These are phyloP conservation scores for Cystobasidium slooffiae DNA, from an alignment of 1,284 basidiomycete genomes.

Conservation along the genomic window DNA sequence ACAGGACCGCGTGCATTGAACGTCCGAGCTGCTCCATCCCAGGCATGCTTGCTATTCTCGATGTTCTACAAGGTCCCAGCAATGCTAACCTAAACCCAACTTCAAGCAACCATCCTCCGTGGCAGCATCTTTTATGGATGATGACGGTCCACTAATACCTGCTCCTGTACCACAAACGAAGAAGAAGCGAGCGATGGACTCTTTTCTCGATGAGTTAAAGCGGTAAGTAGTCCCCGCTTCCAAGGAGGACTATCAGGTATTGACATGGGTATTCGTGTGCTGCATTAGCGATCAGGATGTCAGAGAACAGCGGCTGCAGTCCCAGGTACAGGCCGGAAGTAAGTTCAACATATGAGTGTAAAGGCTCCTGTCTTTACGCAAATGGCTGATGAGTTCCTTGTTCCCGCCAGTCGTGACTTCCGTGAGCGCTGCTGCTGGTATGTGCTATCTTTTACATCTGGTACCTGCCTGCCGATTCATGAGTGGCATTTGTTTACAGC, in stretches of 20 bases:
- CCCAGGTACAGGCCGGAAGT: conserved; percentile 65
- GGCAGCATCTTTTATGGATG: conserved; percentile 55
- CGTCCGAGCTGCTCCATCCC: conserved; percentile 16
- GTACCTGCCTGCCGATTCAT: not conserved
- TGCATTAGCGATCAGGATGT: conserved; percentile 78
- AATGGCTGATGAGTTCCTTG: not conserved
- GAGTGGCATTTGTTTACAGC: not conserved
- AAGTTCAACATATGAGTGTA: conserved; percentile 48
- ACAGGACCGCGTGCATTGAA: conserved; percentile 8
- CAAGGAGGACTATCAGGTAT: not conserved
- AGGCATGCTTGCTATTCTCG: conserved; percentile 28
- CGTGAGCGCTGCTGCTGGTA: conserved; percentile 82
- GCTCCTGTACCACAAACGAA: conserved; percentile 68
- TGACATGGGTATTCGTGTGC: not conserved
- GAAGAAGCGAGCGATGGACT: conserved; percentile 90
- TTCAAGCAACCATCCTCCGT: conserved; percentile 52
- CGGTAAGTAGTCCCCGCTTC: conserved; percentile 61
- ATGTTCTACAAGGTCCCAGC: conserved; percentile 53
- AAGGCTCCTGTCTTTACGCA: not conserved
- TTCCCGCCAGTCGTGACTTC: conserved; percentile 63
- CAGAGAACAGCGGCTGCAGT: conserved; percentile 78
- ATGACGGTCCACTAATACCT: conserved; percentile 59
- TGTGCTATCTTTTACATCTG: conserved; percentile 28
- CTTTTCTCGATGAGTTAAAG: conserved; percentile 91
- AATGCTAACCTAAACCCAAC: conserved; percentile 52